These are phyloP conservation scores for Solanum hybrid DNA, from an alignment of 305 asterid species.

Conservation along the genomic window DNA sequence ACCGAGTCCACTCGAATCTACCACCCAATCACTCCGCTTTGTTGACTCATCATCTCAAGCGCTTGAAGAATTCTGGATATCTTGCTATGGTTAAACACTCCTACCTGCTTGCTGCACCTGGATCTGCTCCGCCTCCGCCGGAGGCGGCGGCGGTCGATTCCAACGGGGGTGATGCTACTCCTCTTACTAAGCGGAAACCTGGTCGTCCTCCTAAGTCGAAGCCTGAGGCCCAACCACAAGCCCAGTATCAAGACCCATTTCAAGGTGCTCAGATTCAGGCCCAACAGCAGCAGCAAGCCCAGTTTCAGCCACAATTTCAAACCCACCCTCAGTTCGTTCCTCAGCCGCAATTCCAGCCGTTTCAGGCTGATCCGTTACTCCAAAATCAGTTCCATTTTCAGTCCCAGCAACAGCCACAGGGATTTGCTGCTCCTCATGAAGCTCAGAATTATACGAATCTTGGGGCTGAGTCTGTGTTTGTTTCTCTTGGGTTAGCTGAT, in stretches of 20 bases:
- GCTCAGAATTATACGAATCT: neutral
- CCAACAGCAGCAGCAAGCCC: neutral
- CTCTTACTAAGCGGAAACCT: constrained; percentile 37
- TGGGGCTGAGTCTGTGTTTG: constrained; percentile 23
- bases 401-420: neutral
- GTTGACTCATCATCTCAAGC: constrained; percentile 50
- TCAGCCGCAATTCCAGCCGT: neutral
- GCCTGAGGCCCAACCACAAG: constrained; percentile 5
- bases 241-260: neutral
- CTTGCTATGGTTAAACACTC: constrained; percentile 60
- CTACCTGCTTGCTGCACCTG: constrained; percentile 39
- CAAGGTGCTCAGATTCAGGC: neutral
- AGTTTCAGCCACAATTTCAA: neutral
- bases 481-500: constrained; percentile 29
- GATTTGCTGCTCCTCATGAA: neutral
- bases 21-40: constrained; percentile 44
- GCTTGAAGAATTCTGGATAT: constrained; percentile 39
- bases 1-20: constrained; percentile 31
- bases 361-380: neutral
- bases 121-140: constrained; percentile 28
- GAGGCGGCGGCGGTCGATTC: neutral
- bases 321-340: neutral
- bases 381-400: neutral
- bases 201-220: constrained; percentile 76
- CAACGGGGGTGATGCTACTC: constrained; percentile 3